Evolutionary conservation across 2,329 filamentous ascomycete species (phyloP).

Genomic region (Uncinocarpus reesii): DNA sequence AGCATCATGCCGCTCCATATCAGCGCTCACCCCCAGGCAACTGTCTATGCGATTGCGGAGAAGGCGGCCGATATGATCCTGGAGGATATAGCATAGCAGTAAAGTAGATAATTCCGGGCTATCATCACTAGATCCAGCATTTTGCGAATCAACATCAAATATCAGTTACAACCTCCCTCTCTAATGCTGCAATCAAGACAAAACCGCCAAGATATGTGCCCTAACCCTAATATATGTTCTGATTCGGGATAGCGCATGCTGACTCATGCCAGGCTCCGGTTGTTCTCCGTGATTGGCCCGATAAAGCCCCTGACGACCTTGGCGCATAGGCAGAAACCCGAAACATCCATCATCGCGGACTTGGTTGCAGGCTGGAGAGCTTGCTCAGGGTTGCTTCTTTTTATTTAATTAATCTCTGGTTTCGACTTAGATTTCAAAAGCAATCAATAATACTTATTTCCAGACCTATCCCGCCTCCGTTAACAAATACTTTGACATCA

Average conservation of each 20-base stretch:
- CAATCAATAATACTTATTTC: no score
- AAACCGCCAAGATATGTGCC: background rate
- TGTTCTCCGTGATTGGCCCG: no score
- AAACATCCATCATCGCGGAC: no score
- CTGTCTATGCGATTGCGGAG: constrained; percentile 30
- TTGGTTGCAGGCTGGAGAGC: no score
- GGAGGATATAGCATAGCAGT: background rate
- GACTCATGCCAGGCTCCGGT: no score
- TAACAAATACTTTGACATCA: no score
- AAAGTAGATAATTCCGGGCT: background rate
- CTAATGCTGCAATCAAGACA: background rate
- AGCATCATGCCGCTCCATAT: constrained; percentile 27
- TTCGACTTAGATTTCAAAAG: no score
- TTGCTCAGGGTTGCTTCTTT: no score
- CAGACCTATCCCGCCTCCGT: no score
- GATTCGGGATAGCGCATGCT: background rate
- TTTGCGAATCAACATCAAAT: no score
- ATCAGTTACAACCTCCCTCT: no score
- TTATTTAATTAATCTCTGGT: no score
- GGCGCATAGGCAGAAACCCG: background rate
- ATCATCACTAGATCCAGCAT: background rate
- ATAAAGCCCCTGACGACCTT: background rate
- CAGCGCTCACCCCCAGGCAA: constrained; percentile 25
- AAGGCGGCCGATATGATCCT: constrained; percentile 21
- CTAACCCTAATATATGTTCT: background rate